Base-by-base conservation (phyloP, 2,329 filamentous ascomycete species). In the Ceratocystis diversiconidia region DNA sequence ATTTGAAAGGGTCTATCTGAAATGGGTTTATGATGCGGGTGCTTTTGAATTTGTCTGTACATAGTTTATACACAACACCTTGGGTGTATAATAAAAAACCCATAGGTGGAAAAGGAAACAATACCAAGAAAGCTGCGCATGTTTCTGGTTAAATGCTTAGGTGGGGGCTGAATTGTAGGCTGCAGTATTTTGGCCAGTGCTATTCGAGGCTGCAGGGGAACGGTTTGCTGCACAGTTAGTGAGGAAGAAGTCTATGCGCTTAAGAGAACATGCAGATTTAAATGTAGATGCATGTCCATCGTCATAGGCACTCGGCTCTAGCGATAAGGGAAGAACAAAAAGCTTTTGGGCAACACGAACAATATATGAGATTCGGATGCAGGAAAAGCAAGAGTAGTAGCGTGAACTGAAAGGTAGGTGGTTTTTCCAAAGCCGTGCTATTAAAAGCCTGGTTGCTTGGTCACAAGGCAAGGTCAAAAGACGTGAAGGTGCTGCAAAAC, bases 1-100 rank as follows among this genome's bases (percentile, higher is more conserved):
- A 57, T 6, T 61, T 67, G n/a, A 30, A 65, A 43, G 63, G 41
- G 57, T 28, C 8, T 46, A 12, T 6, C 61, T 67, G n/a, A 43
- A 65, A 30, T 63, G 48, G 57, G 57, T 4, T 61, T 19, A 43
- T 60, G 25, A n/a, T 30, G 7, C n/a, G n/a, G 4, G 22, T 17
- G 50, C 25, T 15, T 60, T 17, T 60, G n/a, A 6, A 15, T 55
- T 19, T 55, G 10, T 30, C 36, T 41, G 36, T 41, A 41, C 36
- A 41, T 41, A 41, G 36, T 41, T 41, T 12, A 41, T 41, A 12
- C 36, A 41, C 36, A 12, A 41, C 36, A 41, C 36, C 36, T 41
- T 12, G 36, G 32, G 28, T 8, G 32, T 36, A 36, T 10, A 10
- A 10, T 36, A 10, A 10, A 10, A 36, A 10, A 2, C 32, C 36